Evolutionary conservation across 192 early-diverging fungal species (phyloP).

Genomic region (Piromyces finnis): DNA sequence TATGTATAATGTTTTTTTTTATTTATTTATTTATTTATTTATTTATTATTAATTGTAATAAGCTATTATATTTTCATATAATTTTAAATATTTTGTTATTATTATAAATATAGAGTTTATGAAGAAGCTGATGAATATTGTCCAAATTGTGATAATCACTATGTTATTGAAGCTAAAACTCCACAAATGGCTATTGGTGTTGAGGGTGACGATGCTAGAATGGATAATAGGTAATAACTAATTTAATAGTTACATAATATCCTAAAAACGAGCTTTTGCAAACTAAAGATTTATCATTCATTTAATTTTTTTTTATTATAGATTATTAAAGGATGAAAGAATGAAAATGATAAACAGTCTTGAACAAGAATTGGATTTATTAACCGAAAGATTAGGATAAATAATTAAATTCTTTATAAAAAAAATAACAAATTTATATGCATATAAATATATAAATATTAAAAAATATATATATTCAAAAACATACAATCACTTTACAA

Average conservation of each 20-base stretch:
- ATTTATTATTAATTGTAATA: not conserved
- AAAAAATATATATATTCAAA: too few species aligned
- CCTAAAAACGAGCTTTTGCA: too few species aligned
- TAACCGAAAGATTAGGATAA: not conserved
- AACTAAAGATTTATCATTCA: too few species aligned
- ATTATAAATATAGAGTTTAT: conserved; percentile 34
- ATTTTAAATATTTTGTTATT: not conserved
- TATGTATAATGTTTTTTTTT: conserved; percentile 7
- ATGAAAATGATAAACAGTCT: not conserved
- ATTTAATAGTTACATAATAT: too few species aligned
- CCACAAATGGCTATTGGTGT: conserved; percentile 69
- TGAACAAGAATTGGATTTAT: not conserved
- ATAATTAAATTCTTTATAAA: not conserved
- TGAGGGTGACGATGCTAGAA: conserved; percentile 82
- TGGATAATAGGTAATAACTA: conserved; percentile 19
- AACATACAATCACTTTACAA: too few species aligned
- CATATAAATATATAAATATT: too few species aligned
- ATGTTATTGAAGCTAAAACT: conserved; percentile 78
- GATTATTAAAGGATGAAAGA: not conserved
- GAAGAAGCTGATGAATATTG: conserved; percentile 95
- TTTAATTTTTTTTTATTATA: not conserved
- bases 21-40: not conserved
- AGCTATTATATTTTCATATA: not conserved
- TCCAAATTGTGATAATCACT: conserved; percentile 97
- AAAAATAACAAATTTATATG: too few species aligned